A percentile compares a stretch with the other conserved stretches of the same genome.
Evolutionary conservation across 169 alveolate species (phyloP).

Genomic region (Plasmodium gallinaceum): DNA sequence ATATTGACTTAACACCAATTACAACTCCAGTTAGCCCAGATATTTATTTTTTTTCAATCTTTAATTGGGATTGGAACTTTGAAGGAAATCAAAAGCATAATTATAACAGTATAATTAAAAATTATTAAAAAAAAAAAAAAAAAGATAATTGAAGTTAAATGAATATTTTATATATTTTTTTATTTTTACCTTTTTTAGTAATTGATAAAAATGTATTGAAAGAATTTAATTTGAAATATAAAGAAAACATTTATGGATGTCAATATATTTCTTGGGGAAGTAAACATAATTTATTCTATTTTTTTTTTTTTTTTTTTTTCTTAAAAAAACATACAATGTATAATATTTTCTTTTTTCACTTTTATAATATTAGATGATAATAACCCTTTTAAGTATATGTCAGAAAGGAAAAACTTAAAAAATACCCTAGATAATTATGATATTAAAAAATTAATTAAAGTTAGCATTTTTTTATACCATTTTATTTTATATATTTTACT

Average conservation of each 20-base stretch:
- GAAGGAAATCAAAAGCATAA: slow-evolving; percentile 62
- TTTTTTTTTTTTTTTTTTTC: neutral
- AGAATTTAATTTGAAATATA: slow-evolving; percentile 59
- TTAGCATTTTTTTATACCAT: slow-evolving; percentile 6
- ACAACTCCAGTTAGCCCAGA: slow-evolving; percentile 65
- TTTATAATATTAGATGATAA: slow-evolving; percentile 38
- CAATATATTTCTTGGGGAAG: slow-evolving; percentile 75
- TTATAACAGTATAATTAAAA: slow-evolving; percentile 33
- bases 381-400: slow-evolving; percentile 53
- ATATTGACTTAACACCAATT: slow-evolving; percentile 54
- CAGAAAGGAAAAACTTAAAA: slow-evolving; percentile 45
- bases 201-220: slow-evolving; percentile 70
- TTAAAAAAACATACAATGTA: neutral
- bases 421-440: slow-evolving; percentile 55
- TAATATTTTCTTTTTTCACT: neutral
- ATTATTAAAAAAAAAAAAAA: neutral
- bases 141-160: neutral
- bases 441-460: slow-evolving; percentile 75
- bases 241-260: slow-evolving; percentile 65
- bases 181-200: slow-evolving; percentile 10
- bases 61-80: slow-evolving; percentile 75
- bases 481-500: neutral
- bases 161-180: neutral
- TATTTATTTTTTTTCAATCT: slow-evolving; percentile 61
- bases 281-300: slow-evolving; percentile 3